Conservation (phyloP, 2,329 filamentous ascomycete genomes). For the Ophiostoma triangulosporum region DNA sequence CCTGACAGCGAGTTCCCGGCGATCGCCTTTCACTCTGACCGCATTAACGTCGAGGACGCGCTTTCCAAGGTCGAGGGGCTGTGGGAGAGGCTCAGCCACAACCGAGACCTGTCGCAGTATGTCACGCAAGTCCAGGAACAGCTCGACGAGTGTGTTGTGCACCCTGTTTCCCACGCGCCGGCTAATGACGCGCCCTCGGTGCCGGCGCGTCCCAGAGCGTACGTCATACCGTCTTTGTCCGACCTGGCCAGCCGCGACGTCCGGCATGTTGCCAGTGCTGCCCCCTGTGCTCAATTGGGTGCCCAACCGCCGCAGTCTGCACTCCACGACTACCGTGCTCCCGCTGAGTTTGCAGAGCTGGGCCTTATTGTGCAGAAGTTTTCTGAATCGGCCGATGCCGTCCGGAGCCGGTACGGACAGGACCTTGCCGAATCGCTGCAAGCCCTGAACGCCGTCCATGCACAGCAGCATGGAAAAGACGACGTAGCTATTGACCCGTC, state of each 20-base stretch:
- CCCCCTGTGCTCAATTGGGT: no score
- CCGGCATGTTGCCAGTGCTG: no score
- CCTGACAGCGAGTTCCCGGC: not conserved
- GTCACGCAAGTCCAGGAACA: conserved; percentile 27
- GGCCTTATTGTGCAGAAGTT: not conserved
- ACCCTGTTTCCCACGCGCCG: not conserved
- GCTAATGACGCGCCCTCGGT: no score
- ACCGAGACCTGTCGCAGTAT: conserved; percentile 31
- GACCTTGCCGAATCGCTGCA: not conserved
- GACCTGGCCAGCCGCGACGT: not conserved
- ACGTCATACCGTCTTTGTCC: not conserved
- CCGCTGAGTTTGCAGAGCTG: not conserved
- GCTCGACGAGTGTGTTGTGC: not conserved
- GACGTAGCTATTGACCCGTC: not conserved
- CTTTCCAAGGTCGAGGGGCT: conserved; percentile 27
- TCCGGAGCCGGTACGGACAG: not conserved
- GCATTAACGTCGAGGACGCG: conserved; percentile 26
- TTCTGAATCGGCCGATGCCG: not conserved
- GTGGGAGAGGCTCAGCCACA: conserved; percentile 35
- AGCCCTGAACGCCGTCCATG: not conserved
- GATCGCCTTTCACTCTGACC: not conserved
- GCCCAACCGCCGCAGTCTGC: not conserved
- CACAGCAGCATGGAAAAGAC: not conserved
- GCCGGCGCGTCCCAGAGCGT: not conserved
- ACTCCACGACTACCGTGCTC: not conserved